phyloP scores from a whole-genome alignment of 2,329 filamentous ascomycete species.

The Aspergillus jensenii region DNA sequence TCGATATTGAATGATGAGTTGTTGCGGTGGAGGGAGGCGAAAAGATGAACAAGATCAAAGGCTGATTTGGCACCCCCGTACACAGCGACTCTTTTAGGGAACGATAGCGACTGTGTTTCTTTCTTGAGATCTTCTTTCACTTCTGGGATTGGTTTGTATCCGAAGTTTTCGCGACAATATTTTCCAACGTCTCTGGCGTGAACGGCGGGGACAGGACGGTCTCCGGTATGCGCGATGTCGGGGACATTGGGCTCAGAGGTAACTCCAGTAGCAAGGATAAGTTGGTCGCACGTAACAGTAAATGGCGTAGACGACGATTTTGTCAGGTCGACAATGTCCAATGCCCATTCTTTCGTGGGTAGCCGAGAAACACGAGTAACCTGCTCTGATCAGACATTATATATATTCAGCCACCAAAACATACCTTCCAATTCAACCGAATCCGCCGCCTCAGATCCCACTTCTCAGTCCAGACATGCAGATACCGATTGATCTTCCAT shows the following conservation, averaged over 20 bases:
- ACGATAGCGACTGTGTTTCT: background rate
- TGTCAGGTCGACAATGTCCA: constrained; percentile 13
- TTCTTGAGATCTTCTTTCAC: background rate
- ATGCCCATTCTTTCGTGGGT: constrained; percentile 22
- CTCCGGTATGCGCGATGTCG: background rate
- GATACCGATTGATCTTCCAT: constrained; percentile 27
- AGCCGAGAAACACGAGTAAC: constrained; percentile 14
- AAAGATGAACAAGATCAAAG: constrained; percentile 28
- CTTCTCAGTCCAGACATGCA: constrained; percentile 24
- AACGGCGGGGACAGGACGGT: constrained; percentile 9
- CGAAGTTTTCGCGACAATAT: constrained; percentile 22
- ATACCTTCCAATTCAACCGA: constrained; percentile 24
- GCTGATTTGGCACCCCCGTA: constrained; percentile 29
- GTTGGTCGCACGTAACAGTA: constrained; percentile 25
- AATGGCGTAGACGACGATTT: background rate
- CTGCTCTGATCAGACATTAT: background rate
- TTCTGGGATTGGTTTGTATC: constrained; percentile 18
- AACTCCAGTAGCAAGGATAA: constrained; percentile 28
- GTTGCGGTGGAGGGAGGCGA: constrained; percentile 23
- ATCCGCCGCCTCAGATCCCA: constrained; percentile 23
- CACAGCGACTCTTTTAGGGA: constrained; percentile 19
- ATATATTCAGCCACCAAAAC: background rate
- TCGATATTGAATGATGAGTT: constrained; percentile 13
- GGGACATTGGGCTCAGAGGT: constrained; percentile 27
- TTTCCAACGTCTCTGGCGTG: constrained; percentile 25